Evolutionary conservation across 352 stramenopile genomes (phyloP).

Genomic region (Phytophthora fragariae): DNA sequence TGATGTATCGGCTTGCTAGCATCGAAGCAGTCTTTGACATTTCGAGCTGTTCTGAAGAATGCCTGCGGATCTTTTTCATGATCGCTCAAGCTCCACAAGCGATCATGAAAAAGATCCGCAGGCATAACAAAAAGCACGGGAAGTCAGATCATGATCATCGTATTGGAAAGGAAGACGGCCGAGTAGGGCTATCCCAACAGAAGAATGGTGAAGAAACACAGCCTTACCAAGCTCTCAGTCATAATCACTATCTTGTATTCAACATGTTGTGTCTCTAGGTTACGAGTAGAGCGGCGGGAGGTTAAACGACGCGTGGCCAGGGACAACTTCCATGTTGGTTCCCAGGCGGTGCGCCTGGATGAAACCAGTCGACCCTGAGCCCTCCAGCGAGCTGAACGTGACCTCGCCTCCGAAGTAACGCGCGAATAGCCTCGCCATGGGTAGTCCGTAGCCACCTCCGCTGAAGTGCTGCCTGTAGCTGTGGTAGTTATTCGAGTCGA

Average conservation of each 20-base stretch:
- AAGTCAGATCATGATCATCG: too few relatives aligned
- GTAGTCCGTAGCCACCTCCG: conserved; percentile 96
- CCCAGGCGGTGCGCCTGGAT: conserved; percentile 83
- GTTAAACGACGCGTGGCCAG: conserved; percentile 58
- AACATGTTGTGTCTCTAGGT: conserved; percentile 32
- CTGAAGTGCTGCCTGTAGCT: conserved; percentile 91
- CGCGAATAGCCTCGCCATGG: conserved; percentile 93
- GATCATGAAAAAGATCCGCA: too few relatives aligned
- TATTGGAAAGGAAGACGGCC: too few relatives aligned
- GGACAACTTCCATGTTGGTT: conserved; percentile 78
- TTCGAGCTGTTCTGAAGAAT: too few relatives aligned
- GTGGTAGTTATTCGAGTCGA: conserved; percentile 72
- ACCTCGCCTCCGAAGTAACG: conserved; percentile 99
- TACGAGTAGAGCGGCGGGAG: conserved; percentile 49
- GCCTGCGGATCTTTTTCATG: too few relatives aligned
- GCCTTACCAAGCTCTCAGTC: neutral
- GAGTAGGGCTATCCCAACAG: too few relatives aligned
- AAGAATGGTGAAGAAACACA: too few relatives aligned
- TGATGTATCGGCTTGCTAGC: too few relatives aligned
- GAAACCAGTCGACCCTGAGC: conserved; percentile 96
- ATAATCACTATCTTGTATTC: conserved; percentile 28
- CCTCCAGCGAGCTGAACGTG: conserved; percentile 98
- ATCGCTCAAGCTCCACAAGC: too few relatives aligned
- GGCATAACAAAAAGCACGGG: too few relatives aligned
- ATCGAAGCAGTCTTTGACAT: too few relatives aligned